phyloP scores from a whole-genome alignment of 805 yeast species.

The Pichia manshurica region DNA sequence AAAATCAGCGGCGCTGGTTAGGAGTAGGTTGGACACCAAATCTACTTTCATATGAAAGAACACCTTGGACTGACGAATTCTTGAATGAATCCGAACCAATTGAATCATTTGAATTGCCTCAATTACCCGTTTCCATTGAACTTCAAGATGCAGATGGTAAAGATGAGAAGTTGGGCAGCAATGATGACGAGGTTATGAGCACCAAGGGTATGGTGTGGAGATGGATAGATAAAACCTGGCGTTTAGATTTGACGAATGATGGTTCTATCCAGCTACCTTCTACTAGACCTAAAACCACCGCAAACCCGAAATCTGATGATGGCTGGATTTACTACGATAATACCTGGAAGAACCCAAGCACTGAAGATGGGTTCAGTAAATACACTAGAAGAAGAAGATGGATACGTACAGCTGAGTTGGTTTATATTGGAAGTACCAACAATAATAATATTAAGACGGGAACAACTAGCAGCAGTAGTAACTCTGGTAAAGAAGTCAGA shows the following conservation, averaged over 20 bases:
- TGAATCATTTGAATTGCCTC: conserved; percentile 76
- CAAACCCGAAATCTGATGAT: conserved; percentile 72
- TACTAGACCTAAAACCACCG: conserved; percentile 52
- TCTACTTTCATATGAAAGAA: conserved; percentile 83
- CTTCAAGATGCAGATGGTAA: conserved; percentile 4
- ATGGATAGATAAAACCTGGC: conserved; percentile 94
- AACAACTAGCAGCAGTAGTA: too few relatives aligned
- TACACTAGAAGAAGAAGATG: conserved; percentile 94
- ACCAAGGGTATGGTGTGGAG: conserved; percentile 73
- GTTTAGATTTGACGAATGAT: conserved; percentile 81
- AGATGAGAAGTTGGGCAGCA: conserved; percentile 10
- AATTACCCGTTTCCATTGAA: conserved; percentile 31
- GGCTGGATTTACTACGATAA: conserved; percentile 88
- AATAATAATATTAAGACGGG: neutral
- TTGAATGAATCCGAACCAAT: conserved; percentile 77
- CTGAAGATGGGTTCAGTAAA: conserved; percentile 82
- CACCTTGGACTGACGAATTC: conserved; percentile 97
- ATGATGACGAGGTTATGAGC: conserved; percentile 36
- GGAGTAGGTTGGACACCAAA: conserved; percentile 98
- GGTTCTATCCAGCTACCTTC: conserved; percentile 72
- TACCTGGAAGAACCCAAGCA: conserved; percentile 87
- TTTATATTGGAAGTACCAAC: conserved; percentile 28
- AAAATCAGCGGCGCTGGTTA: conserved; percentile 94
- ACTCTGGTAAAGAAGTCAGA: neutral
- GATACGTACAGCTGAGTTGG: conserved; percentile 90